A percentile compares a stretch with the other conserved stretches of the same genome.
These are phyloP conservation scores for Citrus sp. DNA, from an alignment of 345 rosid genomes.

Conservation along the genomic window DNA sequence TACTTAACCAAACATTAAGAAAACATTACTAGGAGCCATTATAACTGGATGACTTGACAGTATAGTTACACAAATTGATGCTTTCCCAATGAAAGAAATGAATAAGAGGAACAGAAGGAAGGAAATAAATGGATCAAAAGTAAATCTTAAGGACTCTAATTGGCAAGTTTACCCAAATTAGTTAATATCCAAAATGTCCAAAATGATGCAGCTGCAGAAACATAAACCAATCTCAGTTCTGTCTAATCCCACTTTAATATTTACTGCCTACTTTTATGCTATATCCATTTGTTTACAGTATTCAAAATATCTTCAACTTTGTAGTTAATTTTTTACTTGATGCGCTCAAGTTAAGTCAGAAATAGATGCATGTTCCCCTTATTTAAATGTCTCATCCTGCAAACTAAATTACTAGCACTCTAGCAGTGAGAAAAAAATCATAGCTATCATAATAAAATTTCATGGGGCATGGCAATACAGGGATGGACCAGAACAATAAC, in stretches of 20 bases:
- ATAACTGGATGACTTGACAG: neutral
- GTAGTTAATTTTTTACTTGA: neutral
- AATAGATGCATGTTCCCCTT: neutral
- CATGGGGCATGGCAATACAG: neutral
- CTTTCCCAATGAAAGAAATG: neutral
- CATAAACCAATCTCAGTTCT: neutral
- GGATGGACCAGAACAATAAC: conserved; percentile 13
- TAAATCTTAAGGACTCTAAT: neutral
- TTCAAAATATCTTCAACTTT: neutral
- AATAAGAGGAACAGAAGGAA: neutral
- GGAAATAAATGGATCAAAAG: neutral
- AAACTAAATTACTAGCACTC: neutral
- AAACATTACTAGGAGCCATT: neutral
- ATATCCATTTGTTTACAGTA: neutral
- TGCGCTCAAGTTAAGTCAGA: neutral
- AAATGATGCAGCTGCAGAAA: neutral
- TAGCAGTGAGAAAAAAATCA: neutral
- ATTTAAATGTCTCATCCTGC: neutral
- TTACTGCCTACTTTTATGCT: neutral
- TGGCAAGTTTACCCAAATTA: neutral
- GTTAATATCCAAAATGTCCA: neutral
- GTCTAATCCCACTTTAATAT: too few species aligned
- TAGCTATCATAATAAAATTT: neutral
- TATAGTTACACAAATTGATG: neutral
- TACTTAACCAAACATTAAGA: neutral